Evolutionary conservation across 257 asterid genomes (phyloP).

Genomic region (Solanum virginianum): DNA sequence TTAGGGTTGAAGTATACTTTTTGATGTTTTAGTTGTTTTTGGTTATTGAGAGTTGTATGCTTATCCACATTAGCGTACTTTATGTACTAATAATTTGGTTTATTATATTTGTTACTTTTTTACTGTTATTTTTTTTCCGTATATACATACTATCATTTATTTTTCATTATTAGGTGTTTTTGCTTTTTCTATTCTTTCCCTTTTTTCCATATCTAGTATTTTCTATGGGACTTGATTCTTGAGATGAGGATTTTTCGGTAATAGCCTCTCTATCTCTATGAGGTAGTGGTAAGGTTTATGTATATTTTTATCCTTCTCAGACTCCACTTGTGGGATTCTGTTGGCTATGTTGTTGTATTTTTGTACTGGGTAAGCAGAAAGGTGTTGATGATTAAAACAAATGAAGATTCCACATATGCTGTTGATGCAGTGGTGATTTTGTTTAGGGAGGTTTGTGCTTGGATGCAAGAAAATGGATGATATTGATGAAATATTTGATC

Average conservation of each 20-base stretch:
- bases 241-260: no score
- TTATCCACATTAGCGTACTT: neutral
- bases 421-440: slow-evolving; percentile 39
- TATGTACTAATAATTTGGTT: neutral
- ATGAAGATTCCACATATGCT: slow-evolving; percentile 55
- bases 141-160: no score
- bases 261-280: no score
- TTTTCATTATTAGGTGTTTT: no score
- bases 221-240: no score
- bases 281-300: no score
- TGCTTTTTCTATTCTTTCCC: no score
- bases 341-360: no score
- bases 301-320: no score
- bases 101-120: neutral
- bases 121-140: no score
- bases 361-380: slow-evolving; percentile 10
- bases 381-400: slow-evolving; percentile 58
- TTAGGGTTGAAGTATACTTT: neutral
- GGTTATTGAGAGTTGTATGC: neutral
- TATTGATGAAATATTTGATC: neutral
- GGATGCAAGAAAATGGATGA: neutral
- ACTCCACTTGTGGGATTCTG: no score
- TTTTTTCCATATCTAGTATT: no score
- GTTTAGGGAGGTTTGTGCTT: neutral
- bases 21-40: neutral